phyloP scores from a whole-genome alignment of 2,329 filamentous ascomycete genomes.

The Fusarium sp. region DNA sequence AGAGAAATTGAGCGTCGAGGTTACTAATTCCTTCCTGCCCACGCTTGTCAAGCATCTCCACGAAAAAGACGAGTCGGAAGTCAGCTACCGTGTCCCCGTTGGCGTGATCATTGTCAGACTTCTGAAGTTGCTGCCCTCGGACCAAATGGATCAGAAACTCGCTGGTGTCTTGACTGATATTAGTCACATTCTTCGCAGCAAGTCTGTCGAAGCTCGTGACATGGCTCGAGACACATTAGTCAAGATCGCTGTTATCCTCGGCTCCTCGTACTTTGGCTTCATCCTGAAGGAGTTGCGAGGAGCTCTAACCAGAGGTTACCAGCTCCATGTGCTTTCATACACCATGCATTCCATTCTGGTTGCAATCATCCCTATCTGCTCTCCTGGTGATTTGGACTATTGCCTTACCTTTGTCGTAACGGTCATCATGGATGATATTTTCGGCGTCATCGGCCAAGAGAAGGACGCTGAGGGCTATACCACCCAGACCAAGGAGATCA shows the following conservation, averaged over 20 bases:
- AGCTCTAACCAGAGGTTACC: conserved; percentile 85
- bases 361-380: conserved; percentile 74
- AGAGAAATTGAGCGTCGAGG: conserved; percentile 75
- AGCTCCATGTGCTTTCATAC: conserved; percentile 93
- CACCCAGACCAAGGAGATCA: conserved; percentile 96
- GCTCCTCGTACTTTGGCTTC: conserved; percentile 86
- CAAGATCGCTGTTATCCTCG: conserved; percentile 83
- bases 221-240: conserved; percentile 89
- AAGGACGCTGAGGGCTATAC: conserved; percentile 97
- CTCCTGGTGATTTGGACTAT: conserved; percentile 88
- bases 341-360: conserved; percentile 93
- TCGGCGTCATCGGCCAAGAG: conserved; percentile 90
- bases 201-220: conserved; percentile 87
- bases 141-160: conserved; percentile 77
- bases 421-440: conserved; percentile 97
- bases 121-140: conserved; percentile 78
- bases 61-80: conserved; percentile 92
- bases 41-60: conserved; percentile 86
- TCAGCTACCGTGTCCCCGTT: conserved; percentile 91
- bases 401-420: conserved; percentile 81
- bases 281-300: conserved; percentile 90
- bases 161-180: conserved; percentile 90
- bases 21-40: conserved; percentile 80
- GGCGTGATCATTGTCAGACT: conserved; percentile 90
- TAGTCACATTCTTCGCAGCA: conserved; percentile 90